Base-by-base conservation (phyloP, 768 basidiomycete genomes). In the Ephemerocybe angulata region DNA sequence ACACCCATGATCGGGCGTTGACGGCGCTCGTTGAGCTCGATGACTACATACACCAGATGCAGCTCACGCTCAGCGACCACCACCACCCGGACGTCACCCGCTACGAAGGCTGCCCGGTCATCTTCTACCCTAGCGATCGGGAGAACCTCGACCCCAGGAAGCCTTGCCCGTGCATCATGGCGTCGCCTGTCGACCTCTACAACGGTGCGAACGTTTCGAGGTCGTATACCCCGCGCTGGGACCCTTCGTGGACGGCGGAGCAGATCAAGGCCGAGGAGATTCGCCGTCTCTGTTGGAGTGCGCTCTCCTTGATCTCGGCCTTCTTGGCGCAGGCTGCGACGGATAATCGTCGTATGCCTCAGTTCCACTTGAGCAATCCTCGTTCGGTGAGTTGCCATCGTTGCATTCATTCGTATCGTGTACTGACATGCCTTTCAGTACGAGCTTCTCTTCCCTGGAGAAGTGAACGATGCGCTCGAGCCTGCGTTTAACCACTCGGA, bases 261-360 rank as follows among this genome's bases (percentile, higher is more conserved):
- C 80, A 91, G 58, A 76, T 78, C 30, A 78, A 79, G 33, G 80
- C 79, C 52, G 90, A 92, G 63, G 86, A 88, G 61, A 83, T 83
- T 53, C 79, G 89, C n/a, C 72, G 90, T 24, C 73, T 91, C 17
- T 87, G 86, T 63, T 91, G 90, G 90, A 79, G 81, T 55, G 79
- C 89, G 17, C 77, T 92, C 37, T 78, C 79, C 55, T 76, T 90
- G 25, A 78, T 88, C 51, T 81, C 87, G 7, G 81, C 77, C 53
- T 85, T 87, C 62, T 82, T 84, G 15, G 80, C 84, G 21, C 83
- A 85, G 61, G 87, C 85, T 61, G 83, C 83, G 19, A 84, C 84
- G 0, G 83, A 87, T 67, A 77, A 83, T 52, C 76, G 76, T 47
- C 76, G 82, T 19, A 77, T 83, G 8, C 77, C 81, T 11, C 71